Conservation (phyloP, 768 basidiomycete genomes). For the Lactarius sp. region DNA sequence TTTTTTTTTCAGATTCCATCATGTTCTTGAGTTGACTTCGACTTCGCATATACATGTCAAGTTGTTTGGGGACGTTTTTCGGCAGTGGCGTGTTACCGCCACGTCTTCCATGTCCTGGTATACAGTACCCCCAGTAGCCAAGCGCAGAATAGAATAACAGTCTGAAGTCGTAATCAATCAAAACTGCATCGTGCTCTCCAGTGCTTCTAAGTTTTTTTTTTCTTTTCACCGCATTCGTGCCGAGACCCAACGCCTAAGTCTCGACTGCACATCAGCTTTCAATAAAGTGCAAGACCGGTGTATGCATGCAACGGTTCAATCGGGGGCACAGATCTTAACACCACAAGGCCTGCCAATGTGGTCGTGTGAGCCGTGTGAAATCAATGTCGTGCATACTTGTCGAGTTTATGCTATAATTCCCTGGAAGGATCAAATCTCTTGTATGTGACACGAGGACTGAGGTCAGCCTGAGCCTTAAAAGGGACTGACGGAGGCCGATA, state of each 20-base stretch:
- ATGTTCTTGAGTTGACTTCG: neutral
- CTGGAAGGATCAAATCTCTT: neutral
- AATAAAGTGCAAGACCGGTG: no score
- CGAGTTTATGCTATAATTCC: neutral
- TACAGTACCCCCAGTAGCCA: no score
- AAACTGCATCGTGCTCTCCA: no score
- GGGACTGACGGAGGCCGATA: no score
- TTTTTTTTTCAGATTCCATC: neutral
- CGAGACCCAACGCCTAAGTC: neutral
- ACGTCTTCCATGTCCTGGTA: no score
- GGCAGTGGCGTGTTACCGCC: neutral
- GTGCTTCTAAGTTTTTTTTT: neutral
- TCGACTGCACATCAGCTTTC: neutral
- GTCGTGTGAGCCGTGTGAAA: no score
- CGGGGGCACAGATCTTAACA: neutral
- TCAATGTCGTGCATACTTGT: neutral
- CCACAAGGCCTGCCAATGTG: neutral
- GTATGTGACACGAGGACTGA: no score
- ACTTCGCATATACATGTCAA: neutral
- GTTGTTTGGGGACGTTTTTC: neutral
- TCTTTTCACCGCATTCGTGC: neutral
- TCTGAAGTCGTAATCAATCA: no score
- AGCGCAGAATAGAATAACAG: no score
- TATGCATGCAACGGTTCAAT: neutral
- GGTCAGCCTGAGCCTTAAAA: no score